These are phyloP conservation scores for Crithidia sp. DNA, from an alignment of 208 protist species.

Conservation along the genomic window DNA sequence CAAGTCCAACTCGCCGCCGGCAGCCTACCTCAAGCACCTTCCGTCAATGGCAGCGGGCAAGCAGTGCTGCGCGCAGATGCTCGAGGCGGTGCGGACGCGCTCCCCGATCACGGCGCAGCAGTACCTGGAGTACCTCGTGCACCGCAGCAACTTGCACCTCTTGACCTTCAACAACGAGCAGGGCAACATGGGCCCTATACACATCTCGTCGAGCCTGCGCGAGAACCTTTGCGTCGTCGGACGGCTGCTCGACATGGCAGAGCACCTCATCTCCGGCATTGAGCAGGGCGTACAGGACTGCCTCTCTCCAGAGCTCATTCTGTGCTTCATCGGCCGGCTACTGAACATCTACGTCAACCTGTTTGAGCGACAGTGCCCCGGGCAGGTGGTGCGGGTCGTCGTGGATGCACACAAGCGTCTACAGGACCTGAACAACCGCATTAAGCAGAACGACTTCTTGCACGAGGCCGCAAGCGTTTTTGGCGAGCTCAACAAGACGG, in stretches of 20 bases:
- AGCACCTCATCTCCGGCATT: slow-evolving; percentile 26
- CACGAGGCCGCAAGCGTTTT: slow-evolving; percentile 66
- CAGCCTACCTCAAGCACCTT: slow-evolving; percentile 27
- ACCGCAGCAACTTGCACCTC: slow-evolving; percentile 27
- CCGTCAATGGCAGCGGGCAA: slow-evolving; percentile 32
- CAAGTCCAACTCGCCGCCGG: slow-evolving; percentile 29
- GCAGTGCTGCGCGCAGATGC: slow-evolving; percentile 31
- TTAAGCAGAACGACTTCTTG: slow-evolving; percentile 28
- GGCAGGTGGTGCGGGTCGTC: slow-evolving; percentile 49
- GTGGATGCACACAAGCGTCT: slow-evolving; percentile 61
- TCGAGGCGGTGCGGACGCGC: slow-evolving; percentile 17
- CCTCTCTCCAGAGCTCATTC: slow-evolving; percentile 41
- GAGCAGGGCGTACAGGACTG: slow-evolving; percentile 14
- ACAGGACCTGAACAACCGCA: slow-evolving; percentile 8
- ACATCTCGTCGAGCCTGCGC: slow-evolving; percentile 28
- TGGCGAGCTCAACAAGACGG: slow-evolving; percentile 58
- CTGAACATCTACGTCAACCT: slow-evolving; percentile 59
- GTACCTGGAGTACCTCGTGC: slow-evolving; percentile 36
- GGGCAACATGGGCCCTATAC: slow-evolving; percentile 3
- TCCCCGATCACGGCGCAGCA: slow-evolving; percentile 20
- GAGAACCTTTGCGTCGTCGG: slow-evolving; percentile 33
- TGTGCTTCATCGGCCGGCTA: slow-evolving; percentile 71
- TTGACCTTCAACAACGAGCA: slow-evolving; percentile 25
- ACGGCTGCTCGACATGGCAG: slow-evolving; percentile 34
- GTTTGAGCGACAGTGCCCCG: slow-evolving; percentile 72